These are phyloP conservation scores for Selaginella tamariscina DNA, from an alignment of 75 land plant genomes.

Conservation along the genomic window DNA sequence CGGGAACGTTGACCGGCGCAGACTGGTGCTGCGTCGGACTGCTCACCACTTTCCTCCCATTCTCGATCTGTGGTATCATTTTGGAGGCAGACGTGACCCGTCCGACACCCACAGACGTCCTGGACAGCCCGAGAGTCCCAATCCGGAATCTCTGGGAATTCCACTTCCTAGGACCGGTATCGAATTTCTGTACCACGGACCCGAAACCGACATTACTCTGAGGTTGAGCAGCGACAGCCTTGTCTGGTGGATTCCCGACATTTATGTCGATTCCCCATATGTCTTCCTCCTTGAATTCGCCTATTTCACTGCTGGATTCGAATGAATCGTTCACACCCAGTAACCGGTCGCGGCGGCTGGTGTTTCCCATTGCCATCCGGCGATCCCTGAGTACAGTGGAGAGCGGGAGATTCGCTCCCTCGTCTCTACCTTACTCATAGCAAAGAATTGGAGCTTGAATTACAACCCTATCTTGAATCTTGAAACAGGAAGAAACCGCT, in stretches of 20 bases:
- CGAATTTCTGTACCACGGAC: background rate
- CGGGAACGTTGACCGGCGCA: constrained; percentile 24
- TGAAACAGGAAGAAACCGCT: background rate
- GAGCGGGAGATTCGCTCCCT: background rate
- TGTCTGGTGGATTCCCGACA: too few relatives aligned
- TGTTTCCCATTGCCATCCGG: background rate
- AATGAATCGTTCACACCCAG: background rate
- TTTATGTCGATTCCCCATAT: constrained; percentile 19
- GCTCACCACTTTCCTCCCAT: constrained; percentile 19
- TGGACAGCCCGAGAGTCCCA: background rate
- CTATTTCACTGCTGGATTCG: background rate
- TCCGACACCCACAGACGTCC: background rate
- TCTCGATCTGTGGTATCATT: background rate
- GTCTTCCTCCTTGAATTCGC: constrained; percentile 24
- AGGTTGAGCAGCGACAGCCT: background rate
- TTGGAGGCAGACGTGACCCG: background rate
- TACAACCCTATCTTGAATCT: background rate
- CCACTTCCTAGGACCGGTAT: background rate
- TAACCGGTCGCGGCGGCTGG: background rate
- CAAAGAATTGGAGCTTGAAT: background rate
- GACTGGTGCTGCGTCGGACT: constrained; percentile 15
- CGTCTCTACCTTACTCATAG: background rate
- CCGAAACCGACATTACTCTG: background rate
- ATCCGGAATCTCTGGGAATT: background rate
- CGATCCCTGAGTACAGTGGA: background rate